Evolutionary conservation across 148 eudicot genomes (phyloP).

Genomic region (Vaccinium myrtillus): DNA sequence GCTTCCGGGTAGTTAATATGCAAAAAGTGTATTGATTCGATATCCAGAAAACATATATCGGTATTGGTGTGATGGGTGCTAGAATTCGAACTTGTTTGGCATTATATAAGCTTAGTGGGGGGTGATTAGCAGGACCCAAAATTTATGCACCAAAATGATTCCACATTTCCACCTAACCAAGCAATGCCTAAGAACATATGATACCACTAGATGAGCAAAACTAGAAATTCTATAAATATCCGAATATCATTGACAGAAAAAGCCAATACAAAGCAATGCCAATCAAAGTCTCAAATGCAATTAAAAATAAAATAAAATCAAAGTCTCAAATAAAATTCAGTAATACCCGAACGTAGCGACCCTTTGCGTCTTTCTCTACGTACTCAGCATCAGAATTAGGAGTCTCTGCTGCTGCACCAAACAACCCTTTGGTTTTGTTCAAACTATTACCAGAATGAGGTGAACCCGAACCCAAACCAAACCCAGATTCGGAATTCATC

Average conservation of each 20-base stretch:
- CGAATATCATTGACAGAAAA: background rate
- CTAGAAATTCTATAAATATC: background rate
- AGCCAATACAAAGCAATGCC: background rate
- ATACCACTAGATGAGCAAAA: background rate
- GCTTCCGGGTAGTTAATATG: too few species aligned
- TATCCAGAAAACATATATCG: too few species aligned
- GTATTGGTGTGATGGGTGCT: too few species aligned
- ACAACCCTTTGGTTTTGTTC: background rate
- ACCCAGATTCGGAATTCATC: conserved; percentile 23
- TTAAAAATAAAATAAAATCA: too few species aligned
- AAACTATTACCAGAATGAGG: background rate
- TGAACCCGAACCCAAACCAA: conserved; percentile 9
- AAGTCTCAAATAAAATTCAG: background rate
- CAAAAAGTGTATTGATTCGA: too few species aligned
- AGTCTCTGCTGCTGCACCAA: conserved; percentile 15
- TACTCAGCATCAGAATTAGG: conserved; percentile 35
- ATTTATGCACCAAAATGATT: background rate
- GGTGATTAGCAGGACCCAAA: too few species aligned
- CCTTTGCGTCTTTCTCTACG: conserved; percentile 63
- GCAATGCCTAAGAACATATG: background rate
- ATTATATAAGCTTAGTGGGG: too few species aligned
- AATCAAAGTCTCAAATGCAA: background rate
- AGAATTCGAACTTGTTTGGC: too few species aligned
- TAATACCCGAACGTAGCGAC: conserved; percentile 84
- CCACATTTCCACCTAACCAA: background rate